Evolutionary conservation across 1,284 basidiomycete genomes (phyloP).

Genomic region (Bjerkandera adusta): DNA sequence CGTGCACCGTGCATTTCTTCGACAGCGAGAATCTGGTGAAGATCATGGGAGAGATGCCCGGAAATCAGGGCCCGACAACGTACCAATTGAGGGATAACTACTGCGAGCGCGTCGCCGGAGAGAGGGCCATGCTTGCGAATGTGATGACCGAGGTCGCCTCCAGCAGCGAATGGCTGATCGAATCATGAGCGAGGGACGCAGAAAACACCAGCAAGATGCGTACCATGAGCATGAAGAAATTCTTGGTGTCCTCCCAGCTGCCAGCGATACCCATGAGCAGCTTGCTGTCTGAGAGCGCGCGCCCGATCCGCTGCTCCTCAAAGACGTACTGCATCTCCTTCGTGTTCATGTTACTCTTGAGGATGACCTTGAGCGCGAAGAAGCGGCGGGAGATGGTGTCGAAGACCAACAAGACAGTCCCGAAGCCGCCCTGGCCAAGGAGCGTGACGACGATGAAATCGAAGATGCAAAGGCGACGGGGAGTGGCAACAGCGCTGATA

Average conservation of each 20-base stretch:
- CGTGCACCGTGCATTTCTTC: slow-evolving; percentile 49
- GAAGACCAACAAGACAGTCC: slow-evolving; percentile 11
- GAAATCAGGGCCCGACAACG: neutral
- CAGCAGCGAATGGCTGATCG: slow-evolving; percentile 9
- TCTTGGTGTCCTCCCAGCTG: slow-evolving; percentile 10
- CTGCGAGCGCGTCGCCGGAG: neutral
- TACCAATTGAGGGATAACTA: slow-evolving; percentile 7
- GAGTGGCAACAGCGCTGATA: too few relatives aligned
- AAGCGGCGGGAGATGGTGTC: slow-evolving; percentile 2
- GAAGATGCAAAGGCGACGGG: neutral
- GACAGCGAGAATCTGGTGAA: slow-evolving; percentile 13
- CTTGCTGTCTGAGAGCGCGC: neutral
- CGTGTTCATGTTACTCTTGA: slow-evolving; percentile 3
- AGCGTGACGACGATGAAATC: slow-evolving; percentile 9
- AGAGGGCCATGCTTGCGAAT: neutral
- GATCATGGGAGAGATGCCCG: neutral
- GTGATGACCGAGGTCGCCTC: slow-evolving; percentile 8
- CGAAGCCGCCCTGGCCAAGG: slow-evolving; percentile 16
- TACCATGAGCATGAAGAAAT: slow-evolving; percentile 18
- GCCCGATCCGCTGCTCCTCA: slow-evolving; percentile 15
- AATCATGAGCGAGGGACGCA: neutral
- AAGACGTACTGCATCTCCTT: slow-evolving; percentile 3
- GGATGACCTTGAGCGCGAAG: slow-evolving; percentile 15
- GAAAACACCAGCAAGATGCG: neutral
- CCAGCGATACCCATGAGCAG: slow-evolving; percentile 11